A percentile compares a stretch with the other conserved stretches of the same genome.
These are phyloP conservation scores for Chondrus crispus DNA, from an alignment of 23 red algal genomes.

Conservation along the genomic window DNA sequence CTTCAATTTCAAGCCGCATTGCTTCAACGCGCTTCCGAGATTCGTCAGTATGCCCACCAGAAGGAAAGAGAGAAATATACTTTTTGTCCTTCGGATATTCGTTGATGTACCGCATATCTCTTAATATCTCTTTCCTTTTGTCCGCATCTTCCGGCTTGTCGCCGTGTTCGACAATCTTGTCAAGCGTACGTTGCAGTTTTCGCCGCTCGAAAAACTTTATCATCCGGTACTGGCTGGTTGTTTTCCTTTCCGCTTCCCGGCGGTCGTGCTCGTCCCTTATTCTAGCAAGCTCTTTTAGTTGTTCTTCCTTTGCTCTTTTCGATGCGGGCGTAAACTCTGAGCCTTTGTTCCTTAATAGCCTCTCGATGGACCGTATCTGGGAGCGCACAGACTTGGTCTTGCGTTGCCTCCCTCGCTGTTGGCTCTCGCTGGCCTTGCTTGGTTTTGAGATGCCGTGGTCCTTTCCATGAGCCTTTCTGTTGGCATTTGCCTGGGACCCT, in stretches of 20 bases:
- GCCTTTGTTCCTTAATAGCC: constrained; percentile 19
- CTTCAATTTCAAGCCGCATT: constrained; percentile 46
- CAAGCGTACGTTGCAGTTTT: constrained; percentile 41
- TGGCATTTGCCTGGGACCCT: neutral
- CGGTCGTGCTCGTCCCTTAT: constrained; percentile 27
- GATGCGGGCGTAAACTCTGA: neutral
- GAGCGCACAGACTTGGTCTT: neutral
- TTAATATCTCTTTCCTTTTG: constrained; percentile 6
- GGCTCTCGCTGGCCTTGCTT: neutral
- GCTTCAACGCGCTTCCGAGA: constrained; percentile 32
- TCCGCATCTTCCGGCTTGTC: constrained; percentile 14
- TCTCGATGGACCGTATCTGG: constrained; percentile 41
- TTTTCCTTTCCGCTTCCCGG: constrained; percentile 32
- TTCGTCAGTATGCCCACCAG: constrained; percentile 60
- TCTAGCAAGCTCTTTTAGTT: constrained; percentile 32
- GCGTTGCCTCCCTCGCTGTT: no score
- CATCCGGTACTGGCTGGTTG: constrained; percentile 16
- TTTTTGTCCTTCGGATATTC: constrained; percentile 59
- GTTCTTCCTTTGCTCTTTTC: constrained; percentile 21
- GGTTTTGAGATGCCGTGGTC: neutral
- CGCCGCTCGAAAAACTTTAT: constrained; percentile 68
- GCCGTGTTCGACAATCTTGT: constrained; percentile 26
- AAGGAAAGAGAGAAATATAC: constrained; percentile 81
- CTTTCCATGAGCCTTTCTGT: neutral
- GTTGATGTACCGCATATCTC: constrained; percentile 60